A percentile compares a stretch with the other conserved stretches of the same genome.
These are phyloP conservation scores for Thymus mandschuricus DNA, from an alignment of 257 asterid genomes.

Conservation along the genomic window DNA sequence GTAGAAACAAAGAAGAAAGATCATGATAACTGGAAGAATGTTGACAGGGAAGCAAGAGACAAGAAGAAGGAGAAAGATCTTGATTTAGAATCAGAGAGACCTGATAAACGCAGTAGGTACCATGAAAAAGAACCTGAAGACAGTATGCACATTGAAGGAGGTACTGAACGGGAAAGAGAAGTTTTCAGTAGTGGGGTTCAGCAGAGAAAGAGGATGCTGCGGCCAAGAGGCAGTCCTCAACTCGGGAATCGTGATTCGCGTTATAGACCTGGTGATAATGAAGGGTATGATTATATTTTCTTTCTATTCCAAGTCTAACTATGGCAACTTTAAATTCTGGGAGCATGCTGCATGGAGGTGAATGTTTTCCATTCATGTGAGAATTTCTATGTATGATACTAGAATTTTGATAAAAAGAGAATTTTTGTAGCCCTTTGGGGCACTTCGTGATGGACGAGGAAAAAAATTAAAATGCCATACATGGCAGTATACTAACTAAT, in stretches of 20 bases:
- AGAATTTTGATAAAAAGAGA: neutral
- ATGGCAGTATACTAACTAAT: neutral
- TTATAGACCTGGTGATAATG: slow-evolving; percentile 68
- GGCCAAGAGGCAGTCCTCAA: slow-evolving; percentile 96
- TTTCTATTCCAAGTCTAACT: slow-evolving; percentile 21
- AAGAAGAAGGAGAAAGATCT: slow-evolving; percentile 82
- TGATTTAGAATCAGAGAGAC: slow-evolving; percentile 78
- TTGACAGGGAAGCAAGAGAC: slow-evolving; percentile 68
- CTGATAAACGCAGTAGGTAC: slow-evolving; percentile 61
- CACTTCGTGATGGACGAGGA: neutral
- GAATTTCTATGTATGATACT: neutral
- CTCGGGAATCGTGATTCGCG: slow-evolving; percentile 69
- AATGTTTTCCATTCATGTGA: slow-evolving; percentile 9
- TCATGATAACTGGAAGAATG: slow-evolving; percentile 63
- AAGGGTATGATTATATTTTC: slow-evolving; percentile 64
- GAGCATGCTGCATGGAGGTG: slow-evolving; percentile 13
- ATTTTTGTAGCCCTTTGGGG: neutral
- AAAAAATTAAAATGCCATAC: neutral
- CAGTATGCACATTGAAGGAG: slow-evolving; percentile 70
- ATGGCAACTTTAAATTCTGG: slow-evolving; percentile 19
- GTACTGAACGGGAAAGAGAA: slow-evolving; percentile 70
- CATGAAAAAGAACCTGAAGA: slow-evolving; percentile 83
- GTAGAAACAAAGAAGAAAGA: slow-evolving; percentile 75
- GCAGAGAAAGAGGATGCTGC: slow-evolving; percentile 88
- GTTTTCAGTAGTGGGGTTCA: slow-evolving; percentile 71